Evolutionary conservation across 2,329 filamentous ascomycete species (phyloP).

Genomic region (Arthrobotrys iridis): DNA sequence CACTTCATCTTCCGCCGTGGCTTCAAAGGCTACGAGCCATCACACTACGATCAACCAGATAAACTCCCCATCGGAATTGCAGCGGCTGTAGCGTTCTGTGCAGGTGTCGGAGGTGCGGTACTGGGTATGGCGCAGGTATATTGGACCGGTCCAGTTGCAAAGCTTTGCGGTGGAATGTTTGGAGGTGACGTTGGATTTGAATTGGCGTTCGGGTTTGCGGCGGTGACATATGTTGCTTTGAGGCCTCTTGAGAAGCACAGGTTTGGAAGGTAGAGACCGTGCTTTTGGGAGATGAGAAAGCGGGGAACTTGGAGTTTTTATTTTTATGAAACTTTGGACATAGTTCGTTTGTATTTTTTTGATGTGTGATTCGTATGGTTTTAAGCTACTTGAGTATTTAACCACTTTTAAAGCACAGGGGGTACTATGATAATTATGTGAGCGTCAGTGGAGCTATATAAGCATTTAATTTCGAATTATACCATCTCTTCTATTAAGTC

Average conservation of each 20-base stretch:
- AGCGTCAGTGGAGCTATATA: no score
- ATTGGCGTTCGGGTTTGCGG: constrained; percentile 71
- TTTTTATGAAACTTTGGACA: background rate
- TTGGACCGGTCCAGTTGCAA: constrained; percentile 74
- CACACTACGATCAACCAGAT: constrained; percentile 68
- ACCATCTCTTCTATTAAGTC: no score
- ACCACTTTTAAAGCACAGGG: no score
- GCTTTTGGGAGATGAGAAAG: background rate
- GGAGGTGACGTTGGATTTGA: constrained; percentile 69
- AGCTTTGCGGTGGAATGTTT: constrained; percentile 66
- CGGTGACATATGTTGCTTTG: constrained; percentile 66
- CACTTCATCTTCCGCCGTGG: constrained; percentile 75
- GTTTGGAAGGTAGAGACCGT: constrained; percentile 61
- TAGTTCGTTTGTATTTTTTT: no score
- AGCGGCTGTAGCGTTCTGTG: constrained; percentile 71
- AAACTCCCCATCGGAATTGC: constrained; percentile 73
- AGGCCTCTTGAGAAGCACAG: constrained; percentile 65
- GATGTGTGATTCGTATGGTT: no score
- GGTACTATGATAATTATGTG: no score
- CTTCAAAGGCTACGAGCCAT: constrained; percentile 69
- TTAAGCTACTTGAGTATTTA: no score
- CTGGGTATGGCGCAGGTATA: constrained; percentile 76
- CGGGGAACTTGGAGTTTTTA: background rate
- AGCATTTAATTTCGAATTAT: no score
- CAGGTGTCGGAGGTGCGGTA: constrained; percentile 73